Base-by-base conservation (phyloP, 768 basidiomycete genomes). In the Chalciporus piperatus region DNA sequence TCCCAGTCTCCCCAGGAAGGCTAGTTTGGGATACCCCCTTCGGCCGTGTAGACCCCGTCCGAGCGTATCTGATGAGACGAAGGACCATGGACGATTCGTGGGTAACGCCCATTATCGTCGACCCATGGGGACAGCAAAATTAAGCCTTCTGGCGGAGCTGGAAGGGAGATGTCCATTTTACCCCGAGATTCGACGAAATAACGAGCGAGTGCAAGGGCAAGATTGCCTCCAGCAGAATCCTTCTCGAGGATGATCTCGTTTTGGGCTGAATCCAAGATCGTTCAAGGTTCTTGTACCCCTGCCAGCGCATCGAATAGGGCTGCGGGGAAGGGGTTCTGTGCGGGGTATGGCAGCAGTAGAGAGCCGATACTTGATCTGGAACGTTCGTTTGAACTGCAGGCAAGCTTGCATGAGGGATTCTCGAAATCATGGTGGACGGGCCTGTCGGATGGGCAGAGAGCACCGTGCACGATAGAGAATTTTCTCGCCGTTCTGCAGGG, bases 181-280 rank as follows among this genome's bases (percentile, higher is more conserved):
- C 56, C 62, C 41, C 70, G 68, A 65, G 78, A 64, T 56, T 83
- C 76, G 27, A 78, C 69, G 42, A 88, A 74, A 59, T 81, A 82
- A 22, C 82, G 79, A 28, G 72, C 75, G 30, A 87, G 71, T 8
- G 81, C 78, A 33, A 79, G 73, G 0, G 80, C 81, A 32, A 90
- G 76, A 61, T 89, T 84, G 3, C 75, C 85, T 20, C 86, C 88
- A 0, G 87, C 83, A 6, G 84, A 89, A 59, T 89, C 85, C 10
- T 86, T 86, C 17, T 74, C 73, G 20, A 87, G 48, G 51, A 84
- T 73, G 59, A 90, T 83, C 57, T 85, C 72, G n/a, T 70, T 64
- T n/a, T 0, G 84, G 77, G 1, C 71, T 57, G 62, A 87, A 82
- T 6, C 79, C 77, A 28, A 85, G 70, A 9, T 64, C 67, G 50